Evolutionary conservation across 2,329 filamentous ascomycete species (phyloP).

Genomic region (Fusarium chuoi): DNA sequence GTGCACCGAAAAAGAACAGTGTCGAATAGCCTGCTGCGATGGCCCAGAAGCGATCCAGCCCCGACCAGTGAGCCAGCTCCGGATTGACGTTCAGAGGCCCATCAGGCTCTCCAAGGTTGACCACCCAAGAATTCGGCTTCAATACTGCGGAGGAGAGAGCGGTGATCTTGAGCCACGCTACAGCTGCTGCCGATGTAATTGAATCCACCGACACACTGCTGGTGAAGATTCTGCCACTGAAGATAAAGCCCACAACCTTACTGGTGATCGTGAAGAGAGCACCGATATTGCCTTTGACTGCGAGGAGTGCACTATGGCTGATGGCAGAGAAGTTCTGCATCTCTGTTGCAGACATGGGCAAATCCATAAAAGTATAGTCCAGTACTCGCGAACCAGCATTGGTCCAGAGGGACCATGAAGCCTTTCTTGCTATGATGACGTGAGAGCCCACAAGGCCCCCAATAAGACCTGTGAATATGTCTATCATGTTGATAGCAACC

Average conservation of each 20-base stretch:
- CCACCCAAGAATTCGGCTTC: conserved; percentile 67
- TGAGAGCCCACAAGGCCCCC: conserved; percentile 46
- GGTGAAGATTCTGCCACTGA: conserved; percentile 54
- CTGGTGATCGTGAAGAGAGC: conserved; percentile 54
- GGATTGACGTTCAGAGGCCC: conserved; percentile 58
- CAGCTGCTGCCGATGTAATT: conserved; percentile 10
- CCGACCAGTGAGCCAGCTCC: conserved; percentile 73
- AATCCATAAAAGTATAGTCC: conserved; percentile 61
- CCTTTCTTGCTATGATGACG: conserved; percentile 49
- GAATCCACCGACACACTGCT: conserved; percentile 19
- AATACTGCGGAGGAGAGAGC: conserved; percentile 46
- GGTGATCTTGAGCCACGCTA: conserved; percentile 32
- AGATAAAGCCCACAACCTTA: conserved; percentile 54
- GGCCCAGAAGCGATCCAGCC: conserved; percentile 73
- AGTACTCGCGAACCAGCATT: conserved; percentile 60
- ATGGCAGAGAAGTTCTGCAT: conserved; percentile 81
- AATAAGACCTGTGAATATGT: conserved; percentile 51
- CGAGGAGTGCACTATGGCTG: conserved; percentile 75
- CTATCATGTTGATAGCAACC: conserved; percentile 52
- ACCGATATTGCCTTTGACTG: conserved; percentile 65
- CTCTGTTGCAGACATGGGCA: conserved; percentile 67
- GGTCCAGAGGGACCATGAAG: conserved; percentile 56
- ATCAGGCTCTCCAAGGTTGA: conserved; percentile 62
- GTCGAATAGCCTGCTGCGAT: conserved; percentile 84
- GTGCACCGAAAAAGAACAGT: conserved; percentile 76